A percentile compares a stretch with the other conserved stretches of the same genome.
Conservation (phyloP, 1,139 yeast species). For the Blastobotrys petasosporus region DNA sequence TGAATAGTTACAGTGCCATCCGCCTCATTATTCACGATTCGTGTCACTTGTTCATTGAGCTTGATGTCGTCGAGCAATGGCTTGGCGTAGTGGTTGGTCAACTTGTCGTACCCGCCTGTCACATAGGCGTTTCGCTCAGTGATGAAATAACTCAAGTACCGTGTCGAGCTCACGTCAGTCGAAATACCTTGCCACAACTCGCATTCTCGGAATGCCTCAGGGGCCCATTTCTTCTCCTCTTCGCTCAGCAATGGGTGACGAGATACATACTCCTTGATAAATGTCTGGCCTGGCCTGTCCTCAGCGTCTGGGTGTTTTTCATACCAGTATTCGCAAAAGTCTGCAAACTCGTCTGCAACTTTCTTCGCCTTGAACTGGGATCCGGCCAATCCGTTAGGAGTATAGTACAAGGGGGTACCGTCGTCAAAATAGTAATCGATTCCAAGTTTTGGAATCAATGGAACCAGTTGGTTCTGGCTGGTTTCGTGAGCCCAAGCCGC, state of each 20-base stretch:
- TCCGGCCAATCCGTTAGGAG: constrained; percentile 26
- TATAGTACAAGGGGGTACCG: constrained; percentile 31
- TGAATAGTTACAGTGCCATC: constrained; percentile 43
- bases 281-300: constrained; percentile 49
- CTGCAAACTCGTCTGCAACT: constrained; percentile 54
- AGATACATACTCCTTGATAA: constrained; percentile 42
- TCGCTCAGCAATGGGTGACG: constrained; percentile 43
- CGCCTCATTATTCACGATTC: constrained; percentile 38
- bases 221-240: constrained; percentile 47
- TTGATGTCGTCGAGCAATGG: constrained; percentile 39
- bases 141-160: constrained; percentile 58
- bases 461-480: constrained; percentile 55
- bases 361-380: constrained; percentile 43
- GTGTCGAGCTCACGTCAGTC: constrained; percentile 61
- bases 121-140: constrained; percentile 70
- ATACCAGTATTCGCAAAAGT: constrained; percentile 51
- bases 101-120: constrained; percentile 45
- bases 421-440: constrained; percentile 45
- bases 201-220: constrained; percentile 47
- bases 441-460: constrained; percentile 29
- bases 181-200: constrained; percentile 79
- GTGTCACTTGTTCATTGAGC: constrained; percentile 42
- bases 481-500: constrained; percentile 92
- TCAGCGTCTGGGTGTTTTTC: constrained; percentile 44
- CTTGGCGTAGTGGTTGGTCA: constrained; percentile 39